Percentiles rank a stretch among this genome's conserved stretches.
Evolutionary conservation across 768 basidiomycete species (phyloP).

Genomic region (Suillus decipiens): DNA sequence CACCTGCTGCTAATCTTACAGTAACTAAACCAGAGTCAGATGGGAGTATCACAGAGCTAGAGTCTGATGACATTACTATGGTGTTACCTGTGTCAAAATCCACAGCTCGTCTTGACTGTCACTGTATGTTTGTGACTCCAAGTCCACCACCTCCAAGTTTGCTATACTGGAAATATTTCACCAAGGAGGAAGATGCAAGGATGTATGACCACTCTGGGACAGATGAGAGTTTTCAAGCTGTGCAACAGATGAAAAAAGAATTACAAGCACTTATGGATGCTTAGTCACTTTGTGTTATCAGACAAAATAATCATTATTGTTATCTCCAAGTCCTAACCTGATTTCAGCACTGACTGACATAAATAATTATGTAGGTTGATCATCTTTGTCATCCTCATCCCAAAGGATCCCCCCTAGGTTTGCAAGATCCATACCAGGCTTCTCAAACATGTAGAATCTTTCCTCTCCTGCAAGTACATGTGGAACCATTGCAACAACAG

Average conservation of each 20-base stretch:
- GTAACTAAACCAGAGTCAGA: too few relatives aligned
- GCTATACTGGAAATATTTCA: not conserved
- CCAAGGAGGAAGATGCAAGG: not conserved
- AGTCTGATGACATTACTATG: too few relatives aligned
- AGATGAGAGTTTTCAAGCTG: not conserved
- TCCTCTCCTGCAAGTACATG: constrained; percentile 3
- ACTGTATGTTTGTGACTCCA: not conserved
- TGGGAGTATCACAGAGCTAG: too few relatives aligned
- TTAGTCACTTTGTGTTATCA: not conserved
- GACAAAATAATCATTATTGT: not conserved
- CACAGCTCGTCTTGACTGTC: not conserved
- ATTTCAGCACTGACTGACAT: too few relatives aligned
- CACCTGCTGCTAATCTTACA: too few relatives aligned
- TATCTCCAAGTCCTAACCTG: too few relatives aligned
- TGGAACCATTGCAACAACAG: constrained; percentile 9
- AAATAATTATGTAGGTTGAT: not conserved
- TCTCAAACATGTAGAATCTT: constrained; percentile 8
- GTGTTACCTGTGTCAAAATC: not conserved
- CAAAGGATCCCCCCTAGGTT: constrained; percentile 5
- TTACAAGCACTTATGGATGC: not conserved
- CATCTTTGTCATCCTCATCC: not conserved
- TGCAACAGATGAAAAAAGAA: not conserved
- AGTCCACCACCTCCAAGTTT: not conserved
- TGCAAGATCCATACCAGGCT: constrained; percentile 12
- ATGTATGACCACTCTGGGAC: not conserved